Evolutionary conservation across 2,329 filamentous ascomycete genomes (phyloP).

Genomic region (Knoxdaviesia capensis): DNA sequence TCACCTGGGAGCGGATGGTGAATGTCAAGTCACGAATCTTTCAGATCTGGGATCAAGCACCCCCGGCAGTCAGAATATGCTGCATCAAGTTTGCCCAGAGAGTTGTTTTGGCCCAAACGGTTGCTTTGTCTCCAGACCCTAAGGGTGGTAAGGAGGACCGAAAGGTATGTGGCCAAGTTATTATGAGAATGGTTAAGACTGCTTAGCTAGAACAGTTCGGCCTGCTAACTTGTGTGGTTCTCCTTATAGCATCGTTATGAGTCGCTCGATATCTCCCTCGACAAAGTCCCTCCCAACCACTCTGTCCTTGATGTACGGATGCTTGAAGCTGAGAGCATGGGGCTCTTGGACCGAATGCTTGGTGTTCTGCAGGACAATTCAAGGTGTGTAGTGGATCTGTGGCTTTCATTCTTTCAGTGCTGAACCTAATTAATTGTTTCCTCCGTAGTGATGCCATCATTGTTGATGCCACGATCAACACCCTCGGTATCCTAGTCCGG

Average conservation of each 20-base stretch:
- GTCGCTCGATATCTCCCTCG: slow-evolving; percentile 58
- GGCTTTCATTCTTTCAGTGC: not conserved
- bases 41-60: slow-evolving; percentile 65
- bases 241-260: slow-evolving; percentile 18
- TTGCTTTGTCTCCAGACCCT: too few relatives aligned
- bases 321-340: slow-evolving; percentile 82
- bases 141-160: too few relatives aligned
- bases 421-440: not conserved
- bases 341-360: slow-evolving; percentile 74
- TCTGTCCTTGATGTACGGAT: slow-evolving; percentile 57
- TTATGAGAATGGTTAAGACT: too few relatives aligned
- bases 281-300: slow-evolving; percentile 70
- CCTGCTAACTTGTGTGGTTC: slow-evolving; percentile 1
- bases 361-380: slow-evolving; percentile 68
- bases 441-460: slow-evolving; percentile 56
- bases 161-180: too few relatives aligned
- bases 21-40: slow-evolving; percentile 80
- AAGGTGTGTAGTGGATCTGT: slow-evolving; percentile 36
- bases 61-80: slow-evolving; percentile 64
- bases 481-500: slow-evolving; percentile 63
- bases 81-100: slow-evolving; percentile 96
- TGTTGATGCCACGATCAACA: slow-evolving; percentile 82
- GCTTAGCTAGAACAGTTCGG: too few relatives aligned
- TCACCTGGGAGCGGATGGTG: slow-evolving; percentile 74
- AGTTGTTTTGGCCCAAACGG: slow-evolving; percentile 75